Conservation (phyloP, 371 early-diverging fungal species). For the Mortierella sp. region DNA sequence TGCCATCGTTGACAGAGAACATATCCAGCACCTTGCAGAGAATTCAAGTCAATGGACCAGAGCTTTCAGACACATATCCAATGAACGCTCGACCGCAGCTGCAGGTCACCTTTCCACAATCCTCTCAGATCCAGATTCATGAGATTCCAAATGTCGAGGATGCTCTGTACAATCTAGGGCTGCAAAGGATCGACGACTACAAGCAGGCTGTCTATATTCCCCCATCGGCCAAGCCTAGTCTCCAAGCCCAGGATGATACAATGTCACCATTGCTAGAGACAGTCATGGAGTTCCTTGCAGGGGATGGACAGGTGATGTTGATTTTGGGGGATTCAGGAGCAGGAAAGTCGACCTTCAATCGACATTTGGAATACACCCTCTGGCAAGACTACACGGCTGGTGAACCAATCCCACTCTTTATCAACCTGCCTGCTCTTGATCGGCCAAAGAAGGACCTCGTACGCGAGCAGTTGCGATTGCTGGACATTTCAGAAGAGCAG, state of each 20-base stretch:
- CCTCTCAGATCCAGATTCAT: neutral
- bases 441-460: neutral
- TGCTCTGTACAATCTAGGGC: neutral
- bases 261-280: neutral
- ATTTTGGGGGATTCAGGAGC: conserved; percentile 14
- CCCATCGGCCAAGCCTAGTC: neutral
- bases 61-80: too few relatives aligned
- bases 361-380: neutral
- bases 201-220: conserved; percentile 1
- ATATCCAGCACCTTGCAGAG: too few relatives aligned
- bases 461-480: neutral
- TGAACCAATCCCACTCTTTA: neutral
- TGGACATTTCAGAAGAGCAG: neutral
- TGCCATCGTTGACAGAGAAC: too few relatives aligned
- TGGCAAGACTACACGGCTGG: neutral
- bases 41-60: too few relatives aligned
- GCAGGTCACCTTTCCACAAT: too few relatives aligned
- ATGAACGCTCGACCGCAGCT: too few relatives aligned
- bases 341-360: conserved; percentile 19
- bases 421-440: neutral
- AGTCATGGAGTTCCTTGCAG: neutral
- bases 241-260: neutral
- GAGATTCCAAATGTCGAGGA: neutral
- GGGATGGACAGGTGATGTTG: neutral
- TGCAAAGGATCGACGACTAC: neutral